phyloP scores from a whole-genome alignment of 768 basidiomycete species.

The Tylopilus intermedius region DNA sequence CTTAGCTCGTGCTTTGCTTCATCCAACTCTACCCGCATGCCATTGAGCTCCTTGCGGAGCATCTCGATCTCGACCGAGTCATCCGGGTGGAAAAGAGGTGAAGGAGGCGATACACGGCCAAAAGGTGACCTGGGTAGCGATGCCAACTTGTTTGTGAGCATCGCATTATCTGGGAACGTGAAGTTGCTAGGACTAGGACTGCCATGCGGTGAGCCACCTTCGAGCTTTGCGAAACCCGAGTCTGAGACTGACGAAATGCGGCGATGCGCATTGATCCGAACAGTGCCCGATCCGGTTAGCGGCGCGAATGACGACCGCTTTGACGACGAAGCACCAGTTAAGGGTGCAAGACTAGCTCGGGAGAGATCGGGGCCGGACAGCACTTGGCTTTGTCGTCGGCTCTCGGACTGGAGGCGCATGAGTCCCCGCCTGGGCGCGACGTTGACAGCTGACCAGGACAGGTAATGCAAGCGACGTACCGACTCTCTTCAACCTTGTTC shows the following conservation, averaged over 20 bases:
- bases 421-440: conserved; percentile 58
- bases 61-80: conserved; percentile 47
- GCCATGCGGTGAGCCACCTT: conserved; percentile 27
- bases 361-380: conserved; percentile 51
- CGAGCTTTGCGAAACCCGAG: conserved; percentile 37
- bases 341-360: conserved; percentile 39
- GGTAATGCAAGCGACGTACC: conserved; percentile 40
- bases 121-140: conserved; percentile 41
- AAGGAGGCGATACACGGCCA: conserved; percentile 43
- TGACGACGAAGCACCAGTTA: conserved; percentile 44
- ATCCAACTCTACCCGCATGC: conserved; percentile 56
- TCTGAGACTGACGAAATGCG: conserved; percentile 76
- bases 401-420: conserved; percentile 83
- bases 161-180: conserved; percentile 30
- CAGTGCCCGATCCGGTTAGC: conserved; percentile 50
- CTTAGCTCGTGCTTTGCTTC: conserved; percentile 60
- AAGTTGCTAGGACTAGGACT: conserved; percentile 34
- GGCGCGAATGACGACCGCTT: conserved; percentile 78
- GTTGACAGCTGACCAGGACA: conserved; percentile 4
- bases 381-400: conserved; percentile 53
- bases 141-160: conserved; percentile 19
- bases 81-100: conserved; percentile 26
- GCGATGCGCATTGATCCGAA: conserved; percentile 50
- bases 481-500: conserved; percentile 83
- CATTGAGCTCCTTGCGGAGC: conserved; percentile 55